Evolutionary conservation across 306 rosid genomes (phyloP), one percentile per base, ranked within the genome.

Genomic region (Lotus japonicus): DNA sequence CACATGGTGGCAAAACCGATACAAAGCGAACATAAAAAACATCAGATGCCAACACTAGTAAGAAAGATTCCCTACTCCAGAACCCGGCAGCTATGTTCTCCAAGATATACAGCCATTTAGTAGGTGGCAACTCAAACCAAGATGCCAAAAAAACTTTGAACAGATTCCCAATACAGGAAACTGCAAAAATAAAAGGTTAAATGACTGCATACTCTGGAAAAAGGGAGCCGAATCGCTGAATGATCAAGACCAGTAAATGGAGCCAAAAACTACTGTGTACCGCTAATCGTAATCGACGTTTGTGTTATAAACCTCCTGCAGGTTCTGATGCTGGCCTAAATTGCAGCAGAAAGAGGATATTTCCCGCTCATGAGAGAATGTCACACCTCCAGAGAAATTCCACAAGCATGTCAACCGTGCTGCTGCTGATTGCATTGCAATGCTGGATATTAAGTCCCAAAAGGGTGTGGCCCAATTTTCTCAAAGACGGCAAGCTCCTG

Each of bases 341-440:
- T 26, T 26, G 31, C 16, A 48, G 78, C 39, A 15, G 64, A 11
- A 72, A 4, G 82, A 52, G 52, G 28, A 55, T 18, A 28, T 19
- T 36, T 43, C 44, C 71, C 79, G 74, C 69, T 87, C 84, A 95
- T 45, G 81, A 81, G 74, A 95, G 95, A 83, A 88, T 84, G 77
- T 95, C 96, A 55, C 99, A 95, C 83, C 86, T 87, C 95, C 95
- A 90, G 19, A 90, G 89, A 75, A 72, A 87, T 74, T 83, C 89
- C 65, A 81, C 79, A 36, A 95, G 96, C 58, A 36, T 69, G 38
- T 87, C 92, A 53, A 91, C 83, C 0, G 83, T 57, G 66, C 89
- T 70, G 66, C 77, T 87, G 88, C 89, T 87, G 84, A 91, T 87
- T 19, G 84, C 85, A 33, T 84, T 95, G 86, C 99, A 95, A 48